Evolutionary conservation across 495 filamentous ascomycete species (phyloP), one percentile per base, ranked within the genome.

Genomic region (Paragyromitra xinjiangensis): DNA sequence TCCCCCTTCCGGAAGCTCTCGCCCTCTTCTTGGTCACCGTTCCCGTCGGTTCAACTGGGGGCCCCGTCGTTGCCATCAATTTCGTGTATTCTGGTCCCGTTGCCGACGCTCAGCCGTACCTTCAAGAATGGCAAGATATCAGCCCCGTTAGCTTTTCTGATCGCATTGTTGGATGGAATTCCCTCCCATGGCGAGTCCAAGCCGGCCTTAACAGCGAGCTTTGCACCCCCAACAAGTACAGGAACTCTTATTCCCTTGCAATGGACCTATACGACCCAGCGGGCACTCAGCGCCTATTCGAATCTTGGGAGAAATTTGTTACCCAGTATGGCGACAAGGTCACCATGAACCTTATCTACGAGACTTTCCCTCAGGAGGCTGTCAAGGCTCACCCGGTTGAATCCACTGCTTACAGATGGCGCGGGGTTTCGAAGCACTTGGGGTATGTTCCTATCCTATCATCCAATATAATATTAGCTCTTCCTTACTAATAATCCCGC

Each of bases 391-490:
- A 84, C 12, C 67, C 77, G 6, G 63, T 71, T 34, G 74, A 77
- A 44, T 59, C 55, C 22, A 84, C 84, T 11, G 83, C 83, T 19
- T 85, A 83, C 75, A 83, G 83, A 45, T 84, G 80, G 81, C 48
- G 69, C 45, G 75, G 84, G 8, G 74, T 78, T 40, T 67, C 81
- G 1, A 82, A 71, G 59, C 80, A 81, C 26, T 78, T 82, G 0
- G 68, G 81, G 83, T 86, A 82, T 29, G 82, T 78, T 48, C 26
- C 19, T 45, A 11, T 39, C 56, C 61, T 22, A 16, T 11, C 12
- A 12, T 16, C 19, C 1, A 7, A 34, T 1, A n/a, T 6, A n/a
- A 6, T 1, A 14, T 19, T 22, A 71, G 22, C 37, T 12, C 29
- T 6, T 8, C n/a, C 6, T 45, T 72, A 26, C 73, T 76, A 55